These are phyloP conservation scores for Bolboschoenoplectus hybrid DNA, from an alignment of 202 grass and related monocot genomes.

Conservation along the genomic window DNA sequence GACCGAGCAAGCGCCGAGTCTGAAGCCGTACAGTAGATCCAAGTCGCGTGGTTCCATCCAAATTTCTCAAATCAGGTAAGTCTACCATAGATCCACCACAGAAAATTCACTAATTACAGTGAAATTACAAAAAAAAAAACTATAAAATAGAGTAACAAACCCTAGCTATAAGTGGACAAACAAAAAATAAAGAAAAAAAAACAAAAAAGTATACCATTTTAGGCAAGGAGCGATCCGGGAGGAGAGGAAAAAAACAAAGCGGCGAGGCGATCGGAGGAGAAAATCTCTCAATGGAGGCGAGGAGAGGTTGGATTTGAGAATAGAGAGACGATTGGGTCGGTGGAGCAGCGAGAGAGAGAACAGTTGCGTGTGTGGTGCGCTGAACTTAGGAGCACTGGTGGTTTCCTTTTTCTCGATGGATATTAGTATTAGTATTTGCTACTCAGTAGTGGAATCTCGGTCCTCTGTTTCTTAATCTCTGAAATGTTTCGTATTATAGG, in stretches of 20 bases:
- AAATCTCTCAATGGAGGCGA: neutral
- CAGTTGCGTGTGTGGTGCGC: constrained; percentile 30
- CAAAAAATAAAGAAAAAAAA: neutral
- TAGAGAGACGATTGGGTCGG: constrained; percentile 17
- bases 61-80: neutral
- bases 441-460: neutral
- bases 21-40: neutral
- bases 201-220: constrained; percentile 27
- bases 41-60: neutral
- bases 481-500: neutral
- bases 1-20: constrained; percentile 19
- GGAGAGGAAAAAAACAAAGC: neutral
- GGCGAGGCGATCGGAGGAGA: neutral
- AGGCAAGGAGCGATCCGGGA: constrained; percentile 11
- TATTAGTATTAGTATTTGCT: constrained; percentile 27
- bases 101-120: neutral
- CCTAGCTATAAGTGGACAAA: constrained; percentile 16
- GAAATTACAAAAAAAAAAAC: neutral
- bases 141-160: constrained; percentile 38
- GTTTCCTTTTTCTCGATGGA: constrained; percentile 6
- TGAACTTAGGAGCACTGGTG: constrained; percentile 35
- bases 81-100: neutral
- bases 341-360: neutral
- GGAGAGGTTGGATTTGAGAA: constrained; percentile 20
- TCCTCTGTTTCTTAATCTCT: neutral